Conservation (phyloP, 2,329 filamentous ascomycete species). For the Xenoacremonium recifei region DNA sequence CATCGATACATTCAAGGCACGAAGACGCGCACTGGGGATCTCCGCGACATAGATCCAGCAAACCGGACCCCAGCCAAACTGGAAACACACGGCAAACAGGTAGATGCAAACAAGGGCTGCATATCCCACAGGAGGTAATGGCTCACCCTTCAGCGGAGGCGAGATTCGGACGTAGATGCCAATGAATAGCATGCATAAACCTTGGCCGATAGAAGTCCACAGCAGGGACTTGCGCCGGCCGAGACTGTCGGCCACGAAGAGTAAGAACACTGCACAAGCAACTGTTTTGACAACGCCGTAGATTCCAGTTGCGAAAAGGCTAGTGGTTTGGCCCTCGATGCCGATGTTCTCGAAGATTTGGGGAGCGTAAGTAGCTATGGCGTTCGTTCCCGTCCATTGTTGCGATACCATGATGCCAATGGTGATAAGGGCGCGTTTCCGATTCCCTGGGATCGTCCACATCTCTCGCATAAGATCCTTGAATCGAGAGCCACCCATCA, state of each 20-base stretch:
- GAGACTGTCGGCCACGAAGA: constrained; percentile 43
- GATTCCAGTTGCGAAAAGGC: constrained; percentile 34
- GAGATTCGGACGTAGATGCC: constrained; percentile 26
- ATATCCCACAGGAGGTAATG: constrained; percentile 35
- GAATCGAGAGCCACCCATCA: constrained; percentile 54
- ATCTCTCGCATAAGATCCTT: constrained; percentile 58
- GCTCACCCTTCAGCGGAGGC: constrained; percentile 17
- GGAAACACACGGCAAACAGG: constrained; percentile 34
- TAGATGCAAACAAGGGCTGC: constrained; percentile 40
- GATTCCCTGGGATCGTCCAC: constrained; percentile 35
- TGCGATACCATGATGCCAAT: constrained; percentile 60
- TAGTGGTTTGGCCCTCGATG: constrained; percentile 23
- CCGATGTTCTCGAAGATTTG: constrained; percentile 34
- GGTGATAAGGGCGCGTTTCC: constrained; percentile 57
- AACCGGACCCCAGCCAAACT: constrained; percentile 64
- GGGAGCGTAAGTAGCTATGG: constrained; percentile 44
- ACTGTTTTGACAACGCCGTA: constrained; percentile 33
- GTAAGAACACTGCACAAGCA: constrained; percentile 31
- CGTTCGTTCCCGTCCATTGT: constrained; percentile 40
- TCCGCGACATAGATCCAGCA: constrained; percentile 57
- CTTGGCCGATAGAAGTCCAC: constrained; percentile 27
- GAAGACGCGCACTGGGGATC: constrained; percentile 61
- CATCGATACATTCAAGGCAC: constrained; percentile 62
- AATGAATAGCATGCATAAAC: constrained; percentile 34
- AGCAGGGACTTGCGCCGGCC: constrained; percentile 46